Percentiles rank a stretch among this genome's conserved stretches.
These are phyloP conservation scores for Poa pratensis DNA, from an alignment of 176 grass and related monocot genomes.

Conservation along the genomic window DNA sequence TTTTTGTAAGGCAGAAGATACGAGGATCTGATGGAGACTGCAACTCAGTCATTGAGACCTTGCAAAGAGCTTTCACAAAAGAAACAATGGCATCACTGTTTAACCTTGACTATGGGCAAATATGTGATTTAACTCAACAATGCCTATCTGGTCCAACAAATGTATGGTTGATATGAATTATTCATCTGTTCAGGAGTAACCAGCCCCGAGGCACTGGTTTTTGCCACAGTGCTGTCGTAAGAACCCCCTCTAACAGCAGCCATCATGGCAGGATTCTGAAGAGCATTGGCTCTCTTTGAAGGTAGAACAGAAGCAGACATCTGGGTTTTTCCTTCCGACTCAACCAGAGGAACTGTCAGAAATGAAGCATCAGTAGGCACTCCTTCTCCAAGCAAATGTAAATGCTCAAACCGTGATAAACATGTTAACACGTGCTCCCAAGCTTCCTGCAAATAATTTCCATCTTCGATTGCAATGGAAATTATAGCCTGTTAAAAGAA, in stretches of 20 bases:
- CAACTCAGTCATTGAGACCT: constrained; percentile 92
- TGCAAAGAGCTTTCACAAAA: constrained; percentile 98
- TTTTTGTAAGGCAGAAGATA: constrained; percentile 99
- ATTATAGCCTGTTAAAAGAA: constrained; percentile 84
- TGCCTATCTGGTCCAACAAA: constrained; percentile 94
- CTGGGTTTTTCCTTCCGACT: constrained; percentile 69
- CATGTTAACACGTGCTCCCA: constrained; percentile 98
- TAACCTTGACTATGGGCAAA: constrained; percentile 98
- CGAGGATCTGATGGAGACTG: constrained; percentile 89
- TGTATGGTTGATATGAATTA: constrained; percentile 89
- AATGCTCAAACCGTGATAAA: constrained; percentile 95
- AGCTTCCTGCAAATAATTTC: constrained; percentile 87
- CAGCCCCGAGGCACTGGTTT: constrained; percentile 59
- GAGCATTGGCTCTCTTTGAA: constrained; percentile 76
- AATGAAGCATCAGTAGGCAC: constrained; percentile 92
- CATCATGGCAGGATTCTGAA: constrained; percentile 94
- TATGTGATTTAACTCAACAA: constrained; percentile 97
- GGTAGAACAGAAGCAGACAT: constrained; percentile 57
- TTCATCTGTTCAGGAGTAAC: constrained; percentile 94
- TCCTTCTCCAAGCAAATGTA: constrained; percentile 94
- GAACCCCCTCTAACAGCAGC: constrained; percentile 91
- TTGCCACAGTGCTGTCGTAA: constrained; percentile 85
- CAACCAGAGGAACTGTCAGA: constrained; percentile 64
- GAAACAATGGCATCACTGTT: constrained; percentile 96
- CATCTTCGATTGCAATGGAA: constrained; percentile 96